A percentile compares a stretch with the other conserved stretches of the same genome.
Conservation (phyloP, 805 yeast species). For the Saturnispora sanitii region DNA sequence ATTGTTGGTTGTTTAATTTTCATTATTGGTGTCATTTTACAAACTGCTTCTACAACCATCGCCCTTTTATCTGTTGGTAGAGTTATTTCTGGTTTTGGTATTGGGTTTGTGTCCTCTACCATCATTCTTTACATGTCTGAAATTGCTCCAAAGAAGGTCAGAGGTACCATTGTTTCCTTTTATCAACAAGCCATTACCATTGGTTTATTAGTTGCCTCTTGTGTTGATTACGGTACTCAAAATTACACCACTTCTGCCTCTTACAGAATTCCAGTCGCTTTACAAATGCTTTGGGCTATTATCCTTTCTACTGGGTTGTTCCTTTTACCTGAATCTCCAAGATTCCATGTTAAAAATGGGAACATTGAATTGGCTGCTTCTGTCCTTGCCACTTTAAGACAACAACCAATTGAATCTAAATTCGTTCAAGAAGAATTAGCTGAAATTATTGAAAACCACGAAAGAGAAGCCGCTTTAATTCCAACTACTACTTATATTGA, state of each 20-base stretch:
- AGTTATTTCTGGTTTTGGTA: constrained; percentile 64
- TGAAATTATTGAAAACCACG: constrained; percentile 43
- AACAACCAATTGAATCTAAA: constrained; percentile 37
- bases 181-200: constrained; percentile 59
- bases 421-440: constrained; percentile 40
- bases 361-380: constrained; percentile 46
- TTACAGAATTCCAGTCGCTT: constrained; percentile 67
- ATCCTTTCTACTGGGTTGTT: constrained; percentile 52
- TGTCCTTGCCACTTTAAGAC: constrained; percentile 46
- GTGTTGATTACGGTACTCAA: constrained; percentile 61
- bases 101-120: constrained; percentile 68
- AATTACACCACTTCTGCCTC: constrained; percentile 41
- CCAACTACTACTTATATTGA: constrained; percentile 29
- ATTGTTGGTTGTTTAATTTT: constrained; percentile 35
- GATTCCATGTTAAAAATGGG: constrained; percentile 53
- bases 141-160: constrained; percentile 65
- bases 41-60: constrained; percentile 36
- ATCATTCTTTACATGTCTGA: constrained; percentile 76
- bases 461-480: constrained; percentile 31
- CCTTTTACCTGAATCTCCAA: constrained; percentile 68
- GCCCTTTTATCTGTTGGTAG: constrained; percentile 56
- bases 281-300: constrained; percentile 64
- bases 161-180: constrained; percentile 69
- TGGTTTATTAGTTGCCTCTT: constrained; percentile 62
- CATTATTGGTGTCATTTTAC: constrained; percentile 40